Evolutionary conservation across 371 early-diverging fungal genomes (phyloP), one percentile per base, ranked within the genome.

Genomic region (Mortierella sp.): DNA sequence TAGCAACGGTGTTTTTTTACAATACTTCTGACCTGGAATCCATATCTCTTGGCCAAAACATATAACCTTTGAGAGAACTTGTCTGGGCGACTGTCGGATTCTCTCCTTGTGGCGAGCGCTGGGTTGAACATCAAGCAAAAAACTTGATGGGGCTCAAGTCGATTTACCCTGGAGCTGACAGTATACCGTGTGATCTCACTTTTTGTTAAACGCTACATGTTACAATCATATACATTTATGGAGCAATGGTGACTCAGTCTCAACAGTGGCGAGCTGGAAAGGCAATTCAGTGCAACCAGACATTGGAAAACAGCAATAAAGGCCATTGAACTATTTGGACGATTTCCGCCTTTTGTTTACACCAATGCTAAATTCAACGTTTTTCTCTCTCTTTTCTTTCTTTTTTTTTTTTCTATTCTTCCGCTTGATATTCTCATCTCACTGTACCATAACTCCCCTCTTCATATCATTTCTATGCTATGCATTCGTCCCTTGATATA

Each of bases 301-400:
- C 62, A 43, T 42, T 51, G 34, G 31, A 64, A 58, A 29, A 64
- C 64, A 70, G 22, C 72, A 72, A 72, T 72, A 72, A 72, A 72
- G 64, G 64, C 59, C 65, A 37, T 66, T 57, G 31, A 53, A 31
- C 42, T 43, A 42, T 51, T 57, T 29, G 53, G 42, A 29, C 65
- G 22, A 64, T 35, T 3, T 32, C n/a, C 34, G 32, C 28, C 7
- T 51, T 19, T 15, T 62, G 45, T n/a, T 29, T 32, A 9, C 15
- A 34, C 35, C 4, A 42, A 53, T 47, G 66, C 59, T 59, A 58
- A 66, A 66, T 19, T 13, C 23, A 15, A 17, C 35, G 2, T 26
- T 45, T 28, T 37, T 22, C 17, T 54, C 22, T 26, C 15, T 54
- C 49, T 61, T 29, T 45, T 45, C 35, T 26, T 58, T 66, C 45